Evolutionary conservation across 1,284 basidiomycete species (phyloP).

Genomic region (Ustilago nuda): DNA sequence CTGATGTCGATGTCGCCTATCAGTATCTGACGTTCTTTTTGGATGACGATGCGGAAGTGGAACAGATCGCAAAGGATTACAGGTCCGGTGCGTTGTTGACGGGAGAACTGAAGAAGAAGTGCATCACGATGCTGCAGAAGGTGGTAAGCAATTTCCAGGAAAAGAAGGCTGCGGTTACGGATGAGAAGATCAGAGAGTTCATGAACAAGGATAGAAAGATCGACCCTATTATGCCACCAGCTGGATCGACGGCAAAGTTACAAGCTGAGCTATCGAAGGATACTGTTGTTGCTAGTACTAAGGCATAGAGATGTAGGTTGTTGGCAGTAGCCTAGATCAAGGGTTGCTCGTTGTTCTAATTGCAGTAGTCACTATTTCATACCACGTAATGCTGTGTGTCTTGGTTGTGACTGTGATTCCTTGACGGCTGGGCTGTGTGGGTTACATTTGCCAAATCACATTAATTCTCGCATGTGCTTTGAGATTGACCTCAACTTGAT

Average conservation of each 20-base stretch:
- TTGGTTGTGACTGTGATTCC: too few relatives aligned
- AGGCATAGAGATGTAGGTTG: constrained; percentile 4
- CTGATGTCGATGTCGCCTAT: constrained; percentile 95
- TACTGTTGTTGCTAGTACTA: constrained; percentile 35
- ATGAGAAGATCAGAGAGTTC: constrained; percentile 80
- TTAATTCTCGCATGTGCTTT: too few relatives aligned
- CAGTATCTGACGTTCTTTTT: constrained; percentile 98
- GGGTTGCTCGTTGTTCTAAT: not conserved
- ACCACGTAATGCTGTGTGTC: not conserved
- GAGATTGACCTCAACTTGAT: too few relatives aligned
- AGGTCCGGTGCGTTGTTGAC: constrained; percentile 87
- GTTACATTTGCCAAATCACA: too few relatives aligned
- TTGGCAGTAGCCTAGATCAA: not conserved
- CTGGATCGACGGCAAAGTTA: constrained; percentile 51
- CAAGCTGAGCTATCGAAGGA: constrained; percentile 45
- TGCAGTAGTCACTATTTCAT: not conserved
- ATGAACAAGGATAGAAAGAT: constrained; percentile 89
- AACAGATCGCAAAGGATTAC: constrained; percentile 87
- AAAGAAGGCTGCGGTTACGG: constrained; percentile 84
- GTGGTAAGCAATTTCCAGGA: constrained; percentile 91
- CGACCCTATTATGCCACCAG: constrained; percentile 49
- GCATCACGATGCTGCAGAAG: constrained; percentile 84
- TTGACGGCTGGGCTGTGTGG: too few relatives aligned
- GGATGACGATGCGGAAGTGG: constrained; percentile 90
- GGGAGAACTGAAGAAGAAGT: constrained; percentile 90